Evolutionary conservation across 2,329 filamentous ascomycete species (phyloP).

Genomic region (Aspergillus japonicus): DNA sequence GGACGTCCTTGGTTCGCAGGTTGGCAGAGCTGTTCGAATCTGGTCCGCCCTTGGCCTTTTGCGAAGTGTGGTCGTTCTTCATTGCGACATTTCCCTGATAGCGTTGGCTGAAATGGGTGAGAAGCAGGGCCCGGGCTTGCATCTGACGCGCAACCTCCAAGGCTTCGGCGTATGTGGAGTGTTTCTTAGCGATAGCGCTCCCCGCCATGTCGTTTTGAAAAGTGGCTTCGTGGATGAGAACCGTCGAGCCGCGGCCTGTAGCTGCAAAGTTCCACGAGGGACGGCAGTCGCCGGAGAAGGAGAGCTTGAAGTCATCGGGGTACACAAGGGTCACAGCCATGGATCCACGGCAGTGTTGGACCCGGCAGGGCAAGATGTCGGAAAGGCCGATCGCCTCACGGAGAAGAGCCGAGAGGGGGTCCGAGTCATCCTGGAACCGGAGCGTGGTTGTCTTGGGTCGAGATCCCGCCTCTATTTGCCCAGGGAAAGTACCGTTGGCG

Average conservation of each 20-base stretch:
- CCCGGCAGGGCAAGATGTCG: slow-evolving; percentile 64
- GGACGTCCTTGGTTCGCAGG: slow-evolving; percentile 26
- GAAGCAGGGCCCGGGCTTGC: slow-evolving; percentile 73
- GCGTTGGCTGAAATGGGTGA: slow-evolving; percentile 94
- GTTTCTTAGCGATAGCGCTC: slow-evolving; percentile 84
- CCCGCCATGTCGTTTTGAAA: slow-evolving; percentile 80
- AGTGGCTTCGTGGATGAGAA: slow-evolving; percentile 93
- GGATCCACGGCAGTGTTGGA: slow-evolving; percentile 77
- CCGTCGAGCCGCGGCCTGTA: slow-evolving; percentile 72
- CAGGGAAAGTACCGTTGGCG: slow-evolving; percentile 27
- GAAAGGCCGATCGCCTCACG: slow-evolving; percentile 60
- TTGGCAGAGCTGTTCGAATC: slow-evolving; percentile 6
- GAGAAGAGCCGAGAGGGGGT: slow-evolving; percentile 41
- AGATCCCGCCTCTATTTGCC: slow-evolving; percentile 7
- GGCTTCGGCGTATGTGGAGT: slow-evolving; percentile 85
- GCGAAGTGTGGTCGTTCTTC: not conserved
- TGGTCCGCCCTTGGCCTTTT: slow-evolving; percentile 11
- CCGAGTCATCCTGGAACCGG: slow-evolving; percentile 27
- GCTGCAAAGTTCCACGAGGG: slow-evolving; percentile 68
- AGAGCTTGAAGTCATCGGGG: slow-evolving; percentile 76
- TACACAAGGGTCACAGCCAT: slow-evolving; percentile 77
- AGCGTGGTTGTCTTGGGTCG: slow-evolving; percentile 23
- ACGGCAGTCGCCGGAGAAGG: slow-evolving; percentile 92
- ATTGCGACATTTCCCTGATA: slow-evolving; percentile 68
- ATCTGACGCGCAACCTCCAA: slow-evolving; percentile 74